A percentile compares a stretch with the other conserved stretches of the same genome.
phyloP scores from a whole-genome alignment of 208 protist species.

The Strigomonas culicis region DNA sequence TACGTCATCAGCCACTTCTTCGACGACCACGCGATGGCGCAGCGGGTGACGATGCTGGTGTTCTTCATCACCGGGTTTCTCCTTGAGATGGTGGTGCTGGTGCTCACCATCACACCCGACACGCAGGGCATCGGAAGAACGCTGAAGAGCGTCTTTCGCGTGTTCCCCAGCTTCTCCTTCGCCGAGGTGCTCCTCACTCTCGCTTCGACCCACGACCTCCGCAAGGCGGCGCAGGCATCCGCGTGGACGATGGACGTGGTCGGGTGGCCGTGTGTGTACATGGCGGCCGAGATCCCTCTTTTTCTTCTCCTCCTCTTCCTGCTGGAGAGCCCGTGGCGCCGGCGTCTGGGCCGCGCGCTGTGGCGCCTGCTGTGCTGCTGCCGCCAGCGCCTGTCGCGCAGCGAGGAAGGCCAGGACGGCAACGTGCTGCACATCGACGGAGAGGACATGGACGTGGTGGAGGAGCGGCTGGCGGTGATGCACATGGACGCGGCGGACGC shows the following conservation, averaged over 20 bases:
- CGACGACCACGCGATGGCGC: conserved; percentile 55
- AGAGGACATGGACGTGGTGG: conserved; percentile 40
- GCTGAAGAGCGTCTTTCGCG: conserved; percentile 54
- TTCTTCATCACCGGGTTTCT: conserved; percentile 84
- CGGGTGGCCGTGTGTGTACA: conserved; percentile 56
- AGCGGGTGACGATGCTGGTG: conserved; percentile 57
- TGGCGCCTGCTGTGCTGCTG: background rate
- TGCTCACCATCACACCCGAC: conserved; percentile 37
- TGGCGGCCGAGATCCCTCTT: conserved; percentile 48
- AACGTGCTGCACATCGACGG: conserved; percentile 25
- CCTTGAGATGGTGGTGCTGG: conserved; percentile 45
- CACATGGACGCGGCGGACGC: conserved; percentile 3
- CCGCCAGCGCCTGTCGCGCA: background rate
- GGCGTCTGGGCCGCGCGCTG: conserved; percentile 2
- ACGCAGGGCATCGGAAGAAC: conserved; percentile 34
- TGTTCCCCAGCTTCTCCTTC: conserved; percentile 72
- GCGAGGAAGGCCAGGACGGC: conserved; percentile 27
- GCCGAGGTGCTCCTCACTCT: conserved; percentile 77
- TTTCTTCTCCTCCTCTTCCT: conserved; percentile 63
- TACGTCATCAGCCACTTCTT: conserved; percentile 71
- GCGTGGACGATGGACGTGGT: conserved; percentile 41
- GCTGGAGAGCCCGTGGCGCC: conserved; percentile 52
- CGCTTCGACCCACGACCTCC: conserved; percentile 22
- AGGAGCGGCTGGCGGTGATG: conserved; percentile 39
- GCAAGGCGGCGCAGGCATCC: conserved; percentile 13